phyloP scores from a whole-genome alignment of 352 stramenopile species.

The Aphanomyces cochlioides region DNA sequence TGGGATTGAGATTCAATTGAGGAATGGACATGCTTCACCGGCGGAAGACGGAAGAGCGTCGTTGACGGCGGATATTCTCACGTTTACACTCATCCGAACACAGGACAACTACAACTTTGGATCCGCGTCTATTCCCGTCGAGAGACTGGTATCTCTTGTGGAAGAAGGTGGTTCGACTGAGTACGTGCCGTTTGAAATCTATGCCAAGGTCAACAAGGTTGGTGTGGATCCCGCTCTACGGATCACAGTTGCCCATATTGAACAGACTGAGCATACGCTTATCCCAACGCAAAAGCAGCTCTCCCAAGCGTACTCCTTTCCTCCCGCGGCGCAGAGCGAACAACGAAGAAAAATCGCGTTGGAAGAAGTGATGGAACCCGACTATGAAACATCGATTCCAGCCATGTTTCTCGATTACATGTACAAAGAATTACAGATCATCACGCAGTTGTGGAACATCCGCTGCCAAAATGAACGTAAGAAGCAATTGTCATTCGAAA shows the following conservation, averaged over 20 bases:
- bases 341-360: background rate
- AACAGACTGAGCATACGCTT: background rate
- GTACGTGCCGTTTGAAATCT: constrained; percentile 10
- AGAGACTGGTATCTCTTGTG: background rate
- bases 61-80: background rate
- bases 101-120: constrained; percentile 11
- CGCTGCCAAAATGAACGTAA: constrained; percentile 26
- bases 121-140: background rate
- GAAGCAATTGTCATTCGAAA: constrained; percentile 18
- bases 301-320: constrained; percentile 19
- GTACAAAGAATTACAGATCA: constrained; percentile 8
- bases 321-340: background rate
- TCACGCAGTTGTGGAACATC: constrained; percentile 22
- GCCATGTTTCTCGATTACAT: constrained; percentile 11
- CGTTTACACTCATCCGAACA: background rate
- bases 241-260: background rate
- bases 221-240: background rate
- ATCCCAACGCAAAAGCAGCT: constrained; percentile 2
- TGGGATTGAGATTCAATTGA: constrained; percentile 3
- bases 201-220: constrained; percentile 12
- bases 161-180: background rate
- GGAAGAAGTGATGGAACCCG: constrained; percentile 21
- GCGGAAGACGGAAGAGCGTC: background rate
- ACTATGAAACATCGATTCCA: constrained; percentile 13
- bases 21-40: background rate